phyloP scores from a whole-genome alignment of 345 rosid species.

The Corchorus olitorius region DNA sequence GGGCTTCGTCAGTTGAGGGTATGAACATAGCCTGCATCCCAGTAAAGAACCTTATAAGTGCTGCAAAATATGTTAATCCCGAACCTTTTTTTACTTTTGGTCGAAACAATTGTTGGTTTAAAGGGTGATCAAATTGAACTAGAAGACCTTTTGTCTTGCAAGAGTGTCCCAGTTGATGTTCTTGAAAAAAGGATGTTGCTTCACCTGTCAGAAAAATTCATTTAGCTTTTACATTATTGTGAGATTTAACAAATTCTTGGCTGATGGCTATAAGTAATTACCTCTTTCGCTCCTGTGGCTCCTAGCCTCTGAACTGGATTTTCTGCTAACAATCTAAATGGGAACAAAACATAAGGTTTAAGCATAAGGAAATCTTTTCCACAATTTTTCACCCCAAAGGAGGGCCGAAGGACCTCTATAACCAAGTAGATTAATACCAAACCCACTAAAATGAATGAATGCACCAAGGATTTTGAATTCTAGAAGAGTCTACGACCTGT shows the following conservation, averaged over 20 bases:
- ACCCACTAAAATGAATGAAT: no score
- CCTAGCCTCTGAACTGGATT: constrained; percentile 92
- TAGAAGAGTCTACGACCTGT: neutral
- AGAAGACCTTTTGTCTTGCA: constrained; percentile 83
- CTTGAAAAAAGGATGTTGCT: constrained; percentile 78
- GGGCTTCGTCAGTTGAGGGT: constrained; percentile 72
- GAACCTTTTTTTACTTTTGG: neutral
- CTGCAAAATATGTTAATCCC: constrained; percentile 17
- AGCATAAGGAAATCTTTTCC: constrained; percentile 15
- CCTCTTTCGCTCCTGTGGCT: constrained; percentile 91
- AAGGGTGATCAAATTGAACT: neutral
- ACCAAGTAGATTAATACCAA: neutral
- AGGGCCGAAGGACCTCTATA: neutral
- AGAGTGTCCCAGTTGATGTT: constrained; percentile 95
- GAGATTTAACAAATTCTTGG: constrained; percentile 18
- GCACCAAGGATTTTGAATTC: neutral
- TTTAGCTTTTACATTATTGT: constrained; percentile 14
- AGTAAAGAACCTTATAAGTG: constrained; percentile 21
- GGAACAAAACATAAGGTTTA: constrained; percentile 25
- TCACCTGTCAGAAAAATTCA: constrained; percentile 58
- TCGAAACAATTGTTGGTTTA: neutral
- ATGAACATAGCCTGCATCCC: constrained; percentile 83
- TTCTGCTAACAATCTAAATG: constrained; percentile 78
- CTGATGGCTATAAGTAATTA: constrained; percentile 31
- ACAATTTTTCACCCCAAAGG: constrained; percentile 3